Evolutionary conservation across 106 monocot species (phyloP).

Genomic region (Apostasia ramifera): DNA sequence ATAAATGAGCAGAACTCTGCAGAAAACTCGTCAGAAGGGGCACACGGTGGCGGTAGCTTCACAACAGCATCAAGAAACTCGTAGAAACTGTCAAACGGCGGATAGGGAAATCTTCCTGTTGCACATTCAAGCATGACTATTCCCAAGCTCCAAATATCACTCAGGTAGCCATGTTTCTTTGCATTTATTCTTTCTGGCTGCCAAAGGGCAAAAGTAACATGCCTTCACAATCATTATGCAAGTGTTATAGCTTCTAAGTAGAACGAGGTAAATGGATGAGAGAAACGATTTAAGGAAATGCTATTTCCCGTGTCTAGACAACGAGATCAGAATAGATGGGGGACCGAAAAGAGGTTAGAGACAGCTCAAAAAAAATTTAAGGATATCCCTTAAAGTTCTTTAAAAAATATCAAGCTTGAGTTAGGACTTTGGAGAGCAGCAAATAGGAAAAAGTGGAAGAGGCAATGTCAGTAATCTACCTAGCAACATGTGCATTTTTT

Average conservation of each 20-base stretch:
- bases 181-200: conserved; percentile 80
- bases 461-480: no score
- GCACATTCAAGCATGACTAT: conserved; percentile 75
- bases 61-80: conserved; percentile 79
- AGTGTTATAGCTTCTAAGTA: background rate
- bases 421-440: no score
- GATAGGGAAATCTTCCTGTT: conserved; percentile 72
- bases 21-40: conserved; percentile 63
- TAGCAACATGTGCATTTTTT: no score
- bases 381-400: no score
- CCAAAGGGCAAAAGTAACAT: conserved; percentile 1
- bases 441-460: no score
- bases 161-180: conserved; percentile 45
- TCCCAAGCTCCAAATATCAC: conserved; percentile 95
- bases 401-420: no score
- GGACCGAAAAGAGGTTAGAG: no score
- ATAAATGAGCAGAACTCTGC: conserved; percentile 85
- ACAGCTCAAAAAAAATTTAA: no score
- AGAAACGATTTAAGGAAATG: no score
- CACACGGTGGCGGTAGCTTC: conserved; percentile 49
- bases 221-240: background rate
- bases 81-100: conserved; percentile 44
- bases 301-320: no score
- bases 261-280: background rate
- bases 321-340: no score